Base-by-base conservation (phyloP, 495 filamentous ascomycete genomes). In the Neurospora sublineolata region DNA sequence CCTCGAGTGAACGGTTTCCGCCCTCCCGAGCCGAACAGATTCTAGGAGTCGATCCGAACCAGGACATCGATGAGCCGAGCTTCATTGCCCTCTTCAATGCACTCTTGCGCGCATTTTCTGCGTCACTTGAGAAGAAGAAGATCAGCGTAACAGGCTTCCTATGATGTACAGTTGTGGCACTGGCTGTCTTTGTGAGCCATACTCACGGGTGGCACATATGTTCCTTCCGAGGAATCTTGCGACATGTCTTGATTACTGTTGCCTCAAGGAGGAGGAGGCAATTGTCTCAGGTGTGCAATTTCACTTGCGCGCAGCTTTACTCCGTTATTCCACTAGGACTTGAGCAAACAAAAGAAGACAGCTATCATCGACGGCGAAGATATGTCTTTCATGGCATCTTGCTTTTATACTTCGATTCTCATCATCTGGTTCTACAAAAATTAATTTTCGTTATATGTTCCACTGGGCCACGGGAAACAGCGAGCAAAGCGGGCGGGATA, bases 1-100 rank as follows among this genome's bases (percentile, higher is more conserved):
- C 83, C 81, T 14, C 76, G 80, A 18, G 40, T 75, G 1, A 83
- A 83, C 68, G 81, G 82, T n/a, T 81, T 74, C 67, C 79, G 81
- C 33, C 73, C 69, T 27, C 70, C 76, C 12, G 76, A 75, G 41
- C 42, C 69, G 14, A 14, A 68, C 40, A 69, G 75, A 68, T 77
- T 69, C 67, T 77, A 73, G 68, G 40, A 12, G 40, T 3, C n/a
- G 14, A 7, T 67, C 33, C 7, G 18, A 27, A 16, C 52, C 12
- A 64, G 30, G 52, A 64, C 30, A 16, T 64, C 52, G 27, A 64
- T 64, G 27, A 64, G 52, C 52, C 52, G 27, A 36, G 23, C 52
- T 30, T 64, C 52, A 18, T 64, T 64, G 27, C 52, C 33, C 52
- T 36, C 27, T 36, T 64, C 23, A 27, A 64, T 33, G 52, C 52